phyloP scores from a whole-genome alignment of 2,329 filamentous ascomycete species.

The Aspergillus brunneoviolaceus region DNA sequence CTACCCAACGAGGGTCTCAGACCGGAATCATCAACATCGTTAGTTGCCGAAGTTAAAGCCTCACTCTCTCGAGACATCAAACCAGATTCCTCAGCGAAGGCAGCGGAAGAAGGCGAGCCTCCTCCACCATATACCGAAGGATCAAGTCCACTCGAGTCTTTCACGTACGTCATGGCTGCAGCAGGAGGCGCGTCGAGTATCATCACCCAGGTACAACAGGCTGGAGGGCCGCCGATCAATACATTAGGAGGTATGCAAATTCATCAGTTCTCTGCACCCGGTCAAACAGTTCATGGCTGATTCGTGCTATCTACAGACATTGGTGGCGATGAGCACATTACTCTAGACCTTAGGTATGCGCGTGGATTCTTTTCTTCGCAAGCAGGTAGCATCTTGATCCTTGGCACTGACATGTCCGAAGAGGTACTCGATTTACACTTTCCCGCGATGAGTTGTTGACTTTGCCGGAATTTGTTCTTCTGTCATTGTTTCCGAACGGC shows the following conservation, averaged over 20 bases:
- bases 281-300: slow-evolving; percentile 8
- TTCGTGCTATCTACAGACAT: slow-evolving; percentile 56
- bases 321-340: slow-evolving; percentile 88
- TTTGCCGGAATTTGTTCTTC: slow-evolving; percentile 90
- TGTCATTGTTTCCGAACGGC: slow-evolving; percentile 98
- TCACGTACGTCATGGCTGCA: slow-evolving; percentile 96
- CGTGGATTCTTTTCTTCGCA: slow-evolving; percentile 5
- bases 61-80: slow-evolving; percentile 81
- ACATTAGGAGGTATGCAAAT: slow-evolving; percentile 72
- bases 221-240: slow-evolving; percentile 79
- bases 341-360: slow-evolving; percentile 83
- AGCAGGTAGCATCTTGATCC: slow-evolving; percentile 6
- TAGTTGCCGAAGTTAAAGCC: slow-evolving; percentile 75
- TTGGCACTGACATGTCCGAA: slow-evolving; percentile 42
- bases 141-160: slow-evolving; percentile 84
- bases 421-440: slow-evolving; percentile 88
- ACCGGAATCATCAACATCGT: slow-evolving; percentile 46
- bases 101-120: slow-evolving; percentile 77
- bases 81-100: slow-evolving; percentile 70
- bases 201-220: slow-evolving; percentile 97
- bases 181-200: slow-evolving; percentile 97
- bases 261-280: not conserved
- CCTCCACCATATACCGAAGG: slow-evolving; percentile 95
- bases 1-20: slow-evolving; percentile 52
- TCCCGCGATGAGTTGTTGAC: slow-evolving; percentile 94